phyloP scores from a whole-genome alignment of 176 grass and related monocot species.

The Avena eriantha region DNA sequence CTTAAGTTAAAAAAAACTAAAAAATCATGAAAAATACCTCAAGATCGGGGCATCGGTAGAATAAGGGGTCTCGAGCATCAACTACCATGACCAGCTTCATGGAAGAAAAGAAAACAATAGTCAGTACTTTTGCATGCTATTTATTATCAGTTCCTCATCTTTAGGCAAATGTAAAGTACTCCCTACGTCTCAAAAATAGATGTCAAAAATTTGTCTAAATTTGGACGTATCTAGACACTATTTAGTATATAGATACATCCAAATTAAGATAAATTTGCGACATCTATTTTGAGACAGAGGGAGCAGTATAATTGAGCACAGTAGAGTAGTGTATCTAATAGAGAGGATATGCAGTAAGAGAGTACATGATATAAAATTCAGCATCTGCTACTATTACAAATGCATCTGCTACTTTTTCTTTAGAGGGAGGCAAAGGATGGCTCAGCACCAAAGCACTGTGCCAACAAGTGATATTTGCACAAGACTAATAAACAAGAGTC shows the following conservation, averaged over 20 bases:
- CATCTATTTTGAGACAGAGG: too few species aligned
- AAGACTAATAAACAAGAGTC: conserved; percentile 1
- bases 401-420: neutral
- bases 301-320: conserved; percentile 16
- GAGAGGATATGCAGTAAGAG: neutral
- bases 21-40: conserved; percentile 63
- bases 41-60: conserved; percentile 88
- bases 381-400: neutral
- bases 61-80: conserved; percentile 91
- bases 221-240: too few species aligned
- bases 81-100: conserved; percentile 92
- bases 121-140: conserved; percentile 26
- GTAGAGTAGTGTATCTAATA: neutral
- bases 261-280: too few species aligned
- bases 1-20: neutral
- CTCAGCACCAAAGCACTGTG: neutral
- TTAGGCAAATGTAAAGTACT: neutral
- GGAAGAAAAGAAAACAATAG: conserved; percentile 30
- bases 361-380: conserved; percentile 9
- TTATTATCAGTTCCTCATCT: neutral
- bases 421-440: neutral
- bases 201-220: too few species aligned
- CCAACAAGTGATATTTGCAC: neutral
- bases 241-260: too few species aligned
- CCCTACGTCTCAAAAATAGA: too few species aligned